Evolutionary conservation across 2,329 filamentous ascomycete genomes (phyloP), one percentile per base, ranked within the genome.

Genomic region (Pseudogymnoascus sp.): DNA sequence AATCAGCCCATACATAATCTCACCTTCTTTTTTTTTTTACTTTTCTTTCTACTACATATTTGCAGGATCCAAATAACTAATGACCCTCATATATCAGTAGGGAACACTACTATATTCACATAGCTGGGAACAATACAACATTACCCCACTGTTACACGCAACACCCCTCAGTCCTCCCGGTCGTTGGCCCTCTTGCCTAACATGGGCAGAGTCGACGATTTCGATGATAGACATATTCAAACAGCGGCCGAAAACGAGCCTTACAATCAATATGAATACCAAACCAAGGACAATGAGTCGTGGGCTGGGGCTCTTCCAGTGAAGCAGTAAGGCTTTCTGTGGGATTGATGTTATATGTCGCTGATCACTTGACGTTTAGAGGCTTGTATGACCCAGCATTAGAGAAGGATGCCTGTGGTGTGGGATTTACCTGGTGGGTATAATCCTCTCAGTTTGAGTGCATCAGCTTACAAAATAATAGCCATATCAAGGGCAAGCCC

Each of bases 341-440:
- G 4, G 6, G 11, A 56, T 56, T 15, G 17, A 21, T 56, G n/a
- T 53, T 33, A 15, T 33, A 56, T 2, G 13, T 15, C 33, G 13
- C 62, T 60, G 17, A 56, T 11, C 59, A 38, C 6, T 26, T 19
- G n/a, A 21, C n/a, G n/a, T 40, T n/a, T 37, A 83, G 81, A 75
- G 95, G 93, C 83, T 86, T 99, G 61, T 99, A 99, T 76, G 93
- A 97, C 80, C 95, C 95, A 67, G 87, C 88, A 76, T 86, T 96
- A 68, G 95, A 97, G 80, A 97, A 97, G 78, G 95, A 99, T 93
- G 93, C 95, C 70, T 99, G 95, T 75, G 95, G 95, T 90, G 95
- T 99, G 73, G 95, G 95, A 76, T 99, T 99, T 79, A 91, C 93
- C 78, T 96, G 93, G 91, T 96, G 82, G 81, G 87, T 83, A 63